Conservation (phyloP, 2,329 filamentous ascomycete species). For the Exophiala oligosperma region DNA sequence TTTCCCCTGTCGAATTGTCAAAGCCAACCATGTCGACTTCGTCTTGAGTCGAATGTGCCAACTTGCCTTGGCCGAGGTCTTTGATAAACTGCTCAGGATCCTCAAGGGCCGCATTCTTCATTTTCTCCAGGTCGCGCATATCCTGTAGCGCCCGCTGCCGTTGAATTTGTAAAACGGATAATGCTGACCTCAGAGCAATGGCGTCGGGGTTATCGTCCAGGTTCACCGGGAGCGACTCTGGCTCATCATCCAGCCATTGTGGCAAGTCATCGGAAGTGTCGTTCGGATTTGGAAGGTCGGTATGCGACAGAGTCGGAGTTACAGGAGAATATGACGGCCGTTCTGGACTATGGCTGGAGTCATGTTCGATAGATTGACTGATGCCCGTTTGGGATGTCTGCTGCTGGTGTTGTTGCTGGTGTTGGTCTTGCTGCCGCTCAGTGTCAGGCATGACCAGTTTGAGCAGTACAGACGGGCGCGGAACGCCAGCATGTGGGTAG, state of each 20-base stretch:
- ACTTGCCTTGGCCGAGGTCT: constrained; percentile 65
- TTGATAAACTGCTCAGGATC: constrained; percentile 71
- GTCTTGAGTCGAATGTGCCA: constrained; percentile 38
- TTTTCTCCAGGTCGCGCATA: constrained; percentile 66
- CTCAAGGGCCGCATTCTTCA: constrained; percentile 69
- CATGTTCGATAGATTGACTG: constrained; percentile 9
- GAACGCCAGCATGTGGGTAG: neutral
- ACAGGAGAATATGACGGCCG: constrained; percentile 49
- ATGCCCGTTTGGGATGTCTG: neutral
- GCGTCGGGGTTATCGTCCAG: constrained; percentile 73
- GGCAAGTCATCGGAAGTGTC: constrained; percentile 9
- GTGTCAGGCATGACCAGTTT: constrained; percentile 18
- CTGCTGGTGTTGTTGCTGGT: neutral
- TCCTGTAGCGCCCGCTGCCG: constrained; percentile 74
- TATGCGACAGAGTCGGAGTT: constrained; percentile 43
- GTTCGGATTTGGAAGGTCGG: constrained; percentile 22
- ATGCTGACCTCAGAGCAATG: constrained; percentile 80
- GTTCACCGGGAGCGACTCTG: constrained; percentile 45
- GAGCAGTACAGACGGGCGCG: constrained; percentile 4
- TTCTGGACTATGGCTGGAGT: constrained; percentile 32
- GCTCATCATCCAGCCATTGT: constrained; percentile 30
- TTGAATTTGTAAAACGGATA: constrained; percentile 85
- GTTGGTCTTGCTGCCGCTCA: constrained; percentile 1
- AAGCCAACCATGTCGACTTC: constrained; percentile 39
- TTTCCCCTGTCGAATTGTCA: constrained; percentile 33